phyloP scores from a whole-genome alignment of 2,329 filamentous ascomycete species.

The Fusarium sublunatum region DNA sequence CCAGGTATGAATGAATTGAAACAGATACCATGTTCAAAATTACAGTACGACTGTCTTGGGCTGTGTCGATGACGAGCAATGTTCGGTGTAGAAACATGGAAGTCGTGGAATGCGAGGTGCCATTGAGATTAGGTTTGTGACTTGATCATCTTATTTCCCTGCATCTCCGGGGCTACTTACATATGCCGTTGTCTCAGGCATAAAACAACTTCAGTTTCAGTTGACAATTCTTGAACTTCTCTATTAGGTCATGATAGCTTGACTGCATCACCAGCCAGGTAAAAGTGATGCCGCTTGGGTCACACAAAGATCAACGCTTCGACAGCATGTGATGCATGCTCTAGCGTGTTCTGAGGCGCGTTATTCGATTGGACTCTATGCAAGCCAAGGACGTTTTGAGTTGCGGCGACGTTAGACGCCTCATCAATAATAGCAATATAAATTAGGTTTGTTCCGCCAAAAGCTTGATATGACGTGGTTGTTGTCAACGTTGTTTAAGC shows the following conservation, averaged over 20 bases:
- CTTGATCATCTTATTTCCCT: slow-evolving; percentile 3
- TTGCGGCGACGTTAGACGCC: slow-evolving; percentile 7
- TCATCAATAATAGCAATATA: too few relatives aligned
- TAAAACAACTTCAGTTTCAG: slow-evolving; percentile 4
- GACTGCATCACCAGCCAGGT: background rate
- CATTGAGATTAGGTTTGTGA: slow-evolving; percentile 12
- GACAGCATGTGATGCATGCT: too few relatives aligned
- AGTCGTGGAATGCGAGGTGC: slow-evolving; percentile 13
- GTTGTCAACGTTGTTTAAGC: slow-evolving; percentile 3
- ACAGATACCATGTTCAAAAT: slow-evolving; percentile 28
- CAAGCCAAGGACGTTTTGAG: too few relatives aligned
- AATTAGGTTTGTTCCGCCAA: too few relatives aligned
- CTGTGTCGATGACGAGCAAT: slow-evolving; percentile 25
- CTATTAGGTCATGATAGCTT: slow-evolving; percentile 7
- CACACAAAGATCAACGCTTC: background rate
- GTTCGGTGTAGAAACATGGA: slow-evolving; percentile 14
- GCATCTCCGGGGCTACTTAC: background rate
- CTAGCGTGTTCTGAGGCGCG: too few relatives aligned
- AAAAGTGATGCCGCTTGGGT: background rate
- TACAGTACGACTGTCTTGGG: background rate
- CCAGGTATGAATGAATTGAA: slow-evolving; percentile 31
- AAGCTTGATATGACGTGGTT: slow-evolving; percentile 13
- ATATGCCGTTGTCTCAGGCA: slow-evolving; percentile 16
- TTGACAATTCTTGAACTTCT: too few relatives aligned
- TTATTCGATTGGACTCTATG: too few relatives aligned